Conservation (phyloP, 768 basidiomycete genomes). For the Lentinula edodes region DNA sequence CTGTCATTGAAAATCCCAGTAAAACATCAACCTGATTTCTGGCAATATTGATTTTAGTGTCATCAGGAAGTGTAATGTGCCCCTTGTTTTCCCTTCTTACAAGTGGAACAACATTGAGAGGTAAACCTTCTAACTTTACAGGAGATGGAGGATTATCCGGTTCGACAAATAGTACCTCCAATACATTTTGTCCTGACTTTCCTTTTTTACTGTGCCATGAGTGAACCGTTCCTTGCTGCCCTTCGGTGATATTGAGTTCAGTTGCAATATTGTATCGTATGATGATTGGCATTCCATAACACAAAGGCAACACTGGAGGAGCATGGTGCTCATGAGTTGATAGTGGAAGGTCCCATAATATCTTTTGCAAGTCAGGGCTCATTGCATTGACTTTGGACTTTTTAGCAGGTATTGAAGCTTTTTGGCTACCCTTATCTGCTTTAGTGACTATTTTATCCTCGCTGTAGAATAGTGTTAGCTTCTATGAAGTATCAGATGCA, state of each 20-base stretch:
- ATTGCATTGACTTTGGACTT: neutral
- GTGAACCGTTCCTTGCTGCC: constrained; percentile 22
- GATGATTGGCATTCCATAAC: constrained; percentile 28
- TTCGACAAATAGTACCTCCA: constrained; percentile 24
- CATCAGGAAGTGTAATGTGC: constrained; percentile 12
- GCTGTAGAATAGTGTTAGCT: constrained; percentile 20
- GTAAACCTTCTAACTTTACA: constrained; percentile 19
- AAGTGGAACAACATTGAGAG: constrained; percentile 25
- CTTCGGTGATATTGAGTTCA: constrained; percentile 27
- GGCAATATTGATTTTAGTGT: constrained; percentile 10
- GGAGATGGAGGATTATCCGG: constrained; percentile 17
- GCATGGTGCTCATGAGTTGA: constrained; percentile 18
- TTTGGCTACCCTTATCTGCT: neutral
- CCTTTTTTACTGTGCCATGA: constrained; percentile 16
- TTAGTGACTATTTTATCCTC: constrained; percentile 4
- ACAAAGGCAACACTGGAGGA: constrained; percentile 22
- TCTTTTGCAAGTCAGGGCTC: constrained; percentile 8
- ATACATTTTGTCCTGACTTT: constrained; percentile 6
- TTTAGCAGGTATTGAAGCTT: neutral
- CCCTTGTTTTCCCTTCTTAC: constrained; percentile 5
- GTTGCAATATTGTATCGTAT: constrained; percentile 26
- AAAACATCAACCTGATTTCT: constrained; percentile 15
- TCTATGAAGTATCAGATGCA: constrained; percentile 21
- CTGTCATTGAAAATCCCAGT: constrained; percentile 27
- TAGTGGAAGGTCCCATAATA: constrained; percentile 18